Base-by-base conservation (phyloP, 257 asterid genomes). In the Ophiorrhiza pumila region DNA sequence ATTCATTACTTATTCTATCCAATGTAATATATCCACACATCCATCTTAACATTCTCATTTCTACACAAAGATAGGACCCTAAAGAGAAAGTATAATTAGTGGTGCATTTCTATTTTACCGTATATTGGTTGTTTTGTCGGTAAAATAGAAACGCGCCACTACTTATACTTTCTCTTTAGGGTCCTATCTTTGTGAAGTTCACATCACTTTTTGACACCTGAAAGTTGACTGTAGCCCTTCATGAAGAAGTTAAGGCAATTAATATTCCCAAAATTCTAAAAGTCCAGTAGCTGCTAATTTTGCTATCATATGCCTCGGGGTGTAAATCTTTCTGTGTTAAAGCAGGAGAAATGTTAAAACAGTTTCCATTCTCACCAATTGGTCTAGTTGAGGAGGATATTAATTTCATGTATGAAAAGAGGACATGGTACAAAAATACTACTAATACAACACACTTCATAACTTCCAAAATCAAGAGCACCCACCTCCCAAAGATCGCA, bases 401-500 rank as follows among this genome's bases (percentile, higher is more conserved):
- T 9, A 20, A 5, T 23, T 62, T 59, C 32, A 62, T 25, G 20
- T 42, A 15, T 46, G 31, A 4, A 37, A 60, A 61, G 15, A 46
- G 32, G 23, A 61, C 0, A 64, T 39, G 20, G 35, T 46, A 65
- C 27, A 25, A 17, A 25, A 43, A 43, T 14, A 65, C 11, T 10
- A 55, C 46, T 11, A 14, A 58, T 18, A 4, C 46, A 37, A 7
- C 45, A 65, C 18, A 37, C 31, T 35, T 46, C 61, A 39, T 13
- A 20, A 34, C 22, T 8, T 49, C 9, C 22, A 37, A 29, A 18
- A 3, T 15, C 52, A 72, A 74, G 77, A 73, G 83, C 49, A 81
- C 91, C 58, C 72, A 94, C 99, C 99, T 91, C 98, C 99, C 74
- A 94, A 78, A 75, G 99, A 91, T 74, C 99, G 96, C 58, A 94